Evolutionary conservation across 2,329 filamentous ascomycete genomes (phyloP).

Genomic region (Xylariaceae sp.): DNA sequence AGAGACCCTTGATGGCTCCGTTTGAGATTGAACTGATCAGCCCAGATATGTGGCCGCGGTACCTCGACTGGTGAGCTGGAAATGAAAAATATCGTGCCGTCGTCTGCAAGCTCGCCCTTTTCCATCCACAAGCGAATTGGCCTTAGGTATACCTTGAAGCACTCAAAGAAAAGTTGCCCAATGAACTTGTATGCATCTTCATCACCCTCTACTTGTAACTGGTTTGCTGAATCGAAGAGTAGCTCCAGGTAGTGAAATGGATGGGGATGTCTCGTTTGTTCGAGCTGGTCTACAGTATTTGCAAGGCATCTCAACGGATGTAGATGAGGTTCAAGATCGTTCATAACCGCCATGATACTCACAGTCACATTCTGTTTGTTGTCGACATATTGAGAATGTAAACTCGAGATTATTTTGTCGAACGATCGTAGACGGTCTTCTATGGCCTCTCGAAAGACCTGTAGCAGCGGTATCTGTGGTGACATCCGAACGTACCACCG

Average conservation of each 20-base stretch:
- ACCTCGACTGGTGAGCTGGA: constrained; percentile 52
- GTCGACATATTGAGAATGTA: constrained; percentile 59
- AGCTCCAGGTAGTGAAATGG: constrained; percentile 75
- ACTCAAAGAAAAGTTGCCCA: constrained; percentile 70
- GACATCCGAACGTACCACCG: constrained; percentile 40
- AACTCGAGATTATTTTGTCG: constrained; percentile 52
- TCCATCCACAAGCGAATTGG: constrained; percentile 85
- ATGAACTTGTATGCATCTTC: constrained; percentile 58
- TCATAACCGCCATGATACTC: constrained; percentile 61
- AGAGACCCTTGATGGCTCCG: constrained; percentile 55
- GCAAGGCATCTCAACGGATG: constrained; percentile 58
- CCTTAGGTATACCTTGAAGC: constrained; percentile 75
- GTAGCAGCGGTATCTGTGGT: constrained; percentile 57
- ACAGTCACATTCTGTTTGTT: constrained; percentile 52
- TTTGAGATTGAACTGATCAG: constrained; percentile 66
- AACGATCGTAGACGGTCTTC: constrained; percentile 54
- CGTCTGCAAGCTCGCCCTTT: constrained; percentile 62
- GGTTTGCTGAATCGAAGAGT: constrained; percentile 66
- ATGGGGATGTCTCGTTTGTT: constrained; percentile 43
- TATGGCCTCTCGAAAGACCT: constrained; percentile 66
- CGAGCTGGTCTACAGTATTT: constrained; percentile 56
- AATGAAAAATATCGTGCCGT: constrained; percentile 74
- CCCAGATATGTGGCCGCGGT: constrained; percentile 68
- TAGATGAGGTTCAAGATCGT: constrained; percentile 52
- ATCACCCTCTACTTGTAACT: constrained; percentile 67